phyloP scores from a whole-genome alignment of 306 rosid genomes.

The Pyrus communis region DNA sequence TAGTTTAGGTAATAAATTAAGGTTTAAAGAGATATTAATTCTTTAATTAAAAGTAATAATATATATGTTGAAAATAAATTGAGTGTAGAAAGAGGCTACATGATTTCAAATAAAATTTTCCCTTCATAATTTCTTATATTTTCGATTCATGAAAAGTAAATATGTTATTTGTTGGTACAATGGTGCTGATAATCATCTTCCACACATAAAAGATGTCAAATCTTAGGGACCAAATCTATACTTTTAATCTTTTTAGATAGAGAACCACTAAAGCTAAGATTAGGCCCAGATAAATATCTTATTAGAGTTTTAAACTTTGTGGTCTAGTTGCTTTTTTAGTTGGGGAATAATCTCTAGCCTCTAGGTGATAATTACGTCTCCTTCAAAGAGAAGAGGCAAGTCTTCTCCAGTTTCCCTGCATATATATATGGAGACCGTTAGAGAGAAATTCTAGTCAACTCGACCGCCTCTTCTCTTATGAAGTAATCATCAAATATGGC shows the following conservation, averaged over 20 bases:
- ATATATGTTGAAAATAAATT: too few species aligned
- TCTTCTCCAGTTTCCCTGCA: neutral
- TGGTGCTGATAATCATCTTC: neutral
- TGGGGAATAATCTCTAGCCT: neutral
- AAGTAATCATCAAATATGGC: neutral
- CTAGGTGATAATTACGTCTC: neutral
- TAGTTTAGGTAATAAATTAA: too few species aligned
- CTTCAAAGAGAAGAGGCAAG: neutral
- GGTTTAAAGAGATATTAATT: too few species aligned
- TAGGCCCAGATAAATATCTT: neutral
- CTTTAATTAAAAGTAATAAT: too few species aligned
- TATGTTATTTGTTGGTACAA: too few species aligned
- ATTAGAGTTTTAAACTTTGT: neutral
- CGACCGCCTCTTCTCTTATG: neutral
- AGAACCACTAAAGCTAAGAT: neutral
- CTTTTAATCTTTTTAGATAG: neutral
- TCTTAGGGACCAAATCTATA: neutral
- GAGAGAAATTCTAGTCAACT: neutral
- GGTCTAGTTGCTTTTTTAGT: neutral
- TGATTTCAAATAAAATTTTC: too few species aligned
- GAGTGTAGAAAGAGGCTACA: too few species aligned
- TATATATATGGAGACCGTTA: neutral
- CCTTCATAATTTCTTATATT: too few species aligned
- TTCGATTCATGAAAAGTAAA: neutral
- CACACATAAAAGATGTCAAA: neutral